These are phyloP conservation scores for Lentinula boryana DNA, from an alignment of 768 basidiomycete genomes.

Conservation along the genomic window DNA sequence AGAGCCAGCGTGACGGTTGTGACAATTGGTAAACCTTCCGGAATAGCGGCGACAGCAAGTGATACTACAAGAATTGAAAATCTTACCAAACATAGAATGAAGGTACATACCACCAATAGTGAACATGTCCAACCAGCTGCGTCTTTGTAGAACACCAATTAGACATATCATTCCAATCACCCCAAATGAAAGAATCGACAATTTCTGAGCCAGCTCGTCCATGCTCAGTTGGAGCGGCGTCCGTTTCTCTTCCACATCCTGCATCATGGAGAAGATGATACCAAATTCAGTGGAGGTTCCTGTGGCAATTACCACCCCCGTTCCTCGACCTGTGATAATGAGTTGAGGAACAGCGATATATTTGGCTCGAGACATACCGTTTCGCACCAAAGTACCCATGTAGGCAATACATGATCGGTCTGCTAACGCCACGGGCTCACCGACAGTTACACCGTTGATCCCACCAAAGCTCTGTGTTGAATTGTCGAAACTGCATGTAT, in stretches of 20 bases:
- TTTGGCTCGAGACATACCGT: constrained; percentile 40
- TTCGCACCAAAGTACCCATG: constrained; percentile 94
- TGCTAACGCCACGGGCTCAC: constrained; percentile 56
- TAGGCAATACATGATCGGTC: constrained; percentile 87
- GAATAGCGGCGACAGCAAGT: constrained; percentile 96
- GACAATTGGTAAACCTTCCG: constrained; percentile 94
- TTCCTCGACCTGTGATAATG: constrained; percentile 57
- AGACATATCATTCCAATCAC: constrained; percentile 92
- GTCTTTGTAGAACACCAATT: constrained; percentile 78
- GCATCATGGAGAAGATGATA: constrained; percentile 97
- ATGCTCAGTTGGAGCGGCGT: constrained; percentile 91
- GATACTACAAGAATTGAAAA: constrained; percentile 54
- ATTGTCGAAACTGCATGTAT: constrained; percentile 44
- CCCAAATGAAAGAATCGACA: constrained; percentile 88
- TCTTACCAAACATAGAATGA: not conserved
- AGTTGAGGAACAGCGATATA: not conserved
- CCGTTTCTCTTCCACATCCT: constrained; percentile 91
- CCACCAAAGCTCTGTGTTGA: constrained; percentile 2
- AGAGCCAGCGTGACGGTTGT: constrained; percentile 96
- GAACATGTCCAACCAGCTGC: constrained; percentile 97
- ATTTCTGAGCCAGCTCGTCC: constrained; percentile 93
- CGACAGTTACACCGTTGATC: constrained; percentile 14
- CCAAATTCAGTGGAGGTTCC: constrained; percentile 91
- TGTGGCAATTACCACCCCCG: constrained; percentile 82
- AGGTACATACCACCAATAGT: constrained; percentile 83